Evolutionary conservation across 257 asterid genomes (phyloP), one percentile per base, ranked within the genome.

Genomic region (Solanum clarkiae): DNA sequence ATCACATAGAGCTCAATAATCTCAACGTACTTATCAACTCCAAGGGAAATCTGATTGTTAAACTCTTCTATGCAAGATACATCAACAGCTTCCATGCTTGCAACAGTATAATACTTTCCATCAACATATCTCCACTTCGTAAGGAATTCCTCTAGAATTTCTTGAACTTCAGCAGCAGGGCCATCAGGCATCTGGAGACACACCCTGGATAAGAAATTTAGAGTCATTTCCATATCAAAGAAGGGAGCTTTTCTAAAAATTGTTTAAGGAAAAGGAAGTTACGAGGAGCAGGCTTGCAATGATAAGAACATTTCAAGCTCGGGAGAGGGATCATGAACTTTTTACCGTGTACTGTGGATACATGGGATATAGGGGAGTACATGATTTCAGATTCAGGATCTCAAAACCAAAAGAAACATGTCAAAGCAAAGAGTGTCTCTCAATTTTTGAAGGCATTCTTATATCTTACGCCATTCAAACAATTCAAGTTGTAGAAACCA

Each of bases 1-100:
- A 93, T 84, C 84, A 90, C 92, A 88, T 93, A 96, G 85, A 96
- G 93, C 90, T 96, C 98, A 87, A 93, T 93, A 82, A 94, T 91
- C 88, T 90, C 92, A 71, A 92, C 80, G 88, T 95, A 96, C 87
- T 90, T 49, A 20, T 92, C 93, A 86, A 92, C 92, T 68, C 84
- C 88, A 6, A 95, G 85, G 63, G 91, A 86, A 82, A 86, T 71
- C 88, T 81, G 86, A 83, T 66, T 84, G 84, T 86, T 84, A 84
- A 89, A 87, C 72, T 83, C 87, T 86, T 85, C 91, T 10, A 47
- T 83, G 82, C 74, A 45, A 60, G 89, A 63, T 83, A 82, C 80
- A 79, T 70, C 86, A 84, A 32, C 36, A 32, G 79, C 87, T 60
- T 88, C 93, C 82, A 62, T 70, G 45, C 86, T 87, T 16, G 80